These are phyloP conservation scores for Kalaharituber pfeilii DNA, from an alignment of 2,329 filamentous ascomycete species.

Conservation along the genomic window DNA sequence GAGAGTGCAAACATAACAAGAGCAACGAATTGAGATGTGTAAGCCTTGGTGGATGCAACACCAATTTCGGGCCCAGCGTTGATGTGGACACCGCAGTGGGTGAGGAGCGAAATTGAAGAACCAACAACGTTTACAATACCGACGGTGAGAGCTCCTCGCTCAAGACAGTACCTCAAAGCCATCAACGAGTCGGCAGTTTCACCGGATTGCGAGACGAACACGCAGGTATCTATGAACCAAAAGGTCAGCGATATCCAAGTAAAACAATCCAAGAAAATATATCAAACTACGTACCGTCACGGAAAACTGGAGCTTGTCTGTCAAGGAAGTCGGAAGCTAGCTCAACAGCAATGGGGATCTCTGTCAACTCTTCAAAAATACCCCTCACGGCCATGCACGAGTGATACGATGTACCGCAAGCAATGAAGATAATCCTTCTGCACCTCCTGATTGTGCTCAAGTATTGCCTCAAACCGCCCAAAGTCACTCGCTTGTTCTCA, in stretches of 20 bases:
- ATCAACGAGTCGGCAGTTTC: slow-evolving; percentile 96
- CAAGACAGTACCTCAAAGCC: slow-evolving; percentile 93
- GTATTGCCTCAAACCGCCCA: slow-evolving; percentile 90
- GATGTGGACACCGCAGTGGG: slow-evolving; percentile 98
- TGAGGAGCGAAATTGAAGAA: slow-evolving; percentile 94
- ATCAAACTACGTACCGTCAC: slow-evolving; percentile 46
- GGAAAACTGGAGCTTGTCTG: slow-evolving; percentile 91
- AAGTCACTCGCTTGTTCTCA: slow-evolving; percentile 83
- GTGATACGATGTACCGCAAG: slow-evolving; percentile 95
- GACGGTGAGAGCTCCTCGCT: slow-evolving; percentile 90
- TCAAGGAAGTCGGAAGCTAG: slow-evolving; percentile 97
- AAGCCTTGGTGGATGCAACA: slow-evolving; percentile 97
- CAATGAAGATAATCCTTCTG: slow-evolving; percentile 95
- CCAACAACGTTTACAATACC: slow-evolving; percentile 98
- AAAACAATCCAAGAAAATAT: neutral
- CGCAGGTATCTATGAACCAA: slow-evolving; percentile 54
- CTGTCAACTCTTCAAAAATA: slow-evolving; percentile 91
- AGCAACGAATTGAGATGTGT: slow-evolving; percentile 97
- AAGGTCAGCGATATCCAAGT: neutral
- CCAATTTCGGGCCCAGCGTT: slow-evolving; percentile 97
- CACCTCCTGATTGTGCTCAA: slow-evolving; percentile 92
- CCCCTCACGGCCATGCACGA: slow-evolving; percentile 99
- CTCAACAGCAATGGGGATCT: slow-evolving; percentile 95
- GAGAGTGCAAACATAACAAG: slow-evolving; percentile 99
- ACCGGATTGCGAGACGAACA: slow-evolving; percentile 96